Base-by-base conservation (phyloP, 2,329 filamentous ascomycete species). In the Fusarium fracticaudum region DNA sequence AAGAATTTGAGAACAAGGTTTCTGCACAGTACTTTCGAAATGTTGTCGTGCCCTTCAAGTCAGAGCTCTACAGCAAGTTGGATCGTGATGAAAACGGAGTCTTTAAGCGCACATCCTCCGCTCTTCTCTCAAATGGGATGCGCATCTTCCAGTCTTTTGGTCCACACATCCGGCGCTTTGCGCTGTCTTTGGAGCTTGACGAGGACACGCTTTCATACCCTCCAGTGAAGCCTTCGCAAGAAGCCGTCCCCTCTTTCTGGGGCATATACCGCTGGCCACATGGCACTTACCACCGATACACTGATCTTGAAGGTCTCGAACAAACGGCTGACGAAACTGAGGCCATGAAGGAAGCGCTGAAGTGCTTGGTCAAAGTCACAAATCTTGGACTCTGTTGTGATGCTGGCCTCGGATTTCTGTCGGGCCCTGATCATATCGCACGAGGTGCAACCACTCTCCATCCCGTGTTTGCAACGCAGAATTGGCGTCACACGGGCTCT, bases 331-430 rank as follows among this genome's bases (percentile, higher is more conserved):
- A 93, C 74, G 90, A 92, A 76, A 90, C 87, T 0, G 84, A 85
- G 15, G 86, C 86, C 37, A 91, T 93, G 89, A 89, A 86, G 69
- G 84, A 86, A 40, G 90, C 91, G 7, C 86, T 94, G 64, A 84
- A 84, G 17, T 87, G 86, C 60, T 84, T 93, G 4, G 82, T 79
- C 5, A 84, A 86, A 14, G 87, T 91, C 6, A 85, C 84, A 41
- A 90, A 93, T 69, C 85, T 94, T n/a, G 92, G 89, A 0, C 81
- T 94, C 8, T 92, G 90, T 24, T 86, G 93, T 45, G 90, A 93
- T 77, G 91, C 87, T 64, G 91, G 92, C 15, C 84, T 93, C 43
- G 92, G 92, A 17, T 93, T 91, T 85, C 85, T 94, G 17, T 83
- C 84, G 53, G 91, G 91, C 2, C 89, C 91, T 4, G 91, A 93